Base-by-base conservation (phyloP, 2,329 filamentous ascomycete genomes). In the Cladosporium sp. region DNA sequence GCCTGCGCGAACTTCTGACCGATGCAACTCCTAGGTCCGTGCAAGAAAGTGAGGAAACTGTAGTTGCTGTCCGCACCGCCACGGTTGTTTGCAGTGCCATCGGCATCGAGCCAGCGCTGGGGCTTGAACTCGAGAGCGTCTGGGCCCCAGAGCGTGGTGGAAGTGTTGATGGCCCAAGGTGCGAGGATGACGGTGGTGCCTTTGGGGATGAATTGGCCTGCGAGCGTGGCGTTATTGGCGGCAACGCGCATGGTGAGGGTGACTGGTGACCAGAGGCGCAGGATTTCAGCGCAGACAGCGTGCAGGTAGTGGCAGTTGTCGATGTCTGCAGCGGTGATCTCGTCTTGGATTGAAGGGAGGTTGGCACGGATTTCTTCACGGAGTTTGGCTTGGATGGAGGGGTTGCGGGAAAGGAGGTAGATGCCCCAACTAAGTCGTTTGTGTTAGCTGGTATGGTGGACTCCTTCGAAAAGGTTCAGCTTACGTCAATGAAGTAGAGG, bases 1-100 rank as follows among this genome's bases (percentile, higher is more conserved):
- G 90, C 87, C 75, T 88, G 90, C 0, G 93, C 91, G 79, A 97
- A 97, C 2, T 83, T 83, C 77, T 89, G 86, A 0, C 93, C 93
- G 71, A 97, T 97, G 75, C 93, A 97, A 74, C 89, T 91, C 63
- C 93, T 82, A 1, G 93, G 92, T 0, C 93, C 93, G 75, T 96
- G 92, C 66, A 97, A 77, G 79, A 97, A 97, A 0, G 92, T 94
- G 78, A 94, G 76, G 72, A 90, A 89, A 0, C 89, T 86, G 75
- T 90, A 96, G 77, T 94, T 95, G 70, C 85, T 92, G 18, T 84
- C 82, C 1, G 92, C 90, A 10, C 91, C 91, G 7, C 92, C 92
- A 51, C 86, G 87, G 61, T 87, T 87, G 65, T 88, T 88, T 5
- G 80, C 79, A 44, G 78, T 77, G 7, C 82, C 81, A 36, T 77